Conservation (phyloP, 2,329 filamentous ascomycete species). For the Saccharata proteae region DNA sequence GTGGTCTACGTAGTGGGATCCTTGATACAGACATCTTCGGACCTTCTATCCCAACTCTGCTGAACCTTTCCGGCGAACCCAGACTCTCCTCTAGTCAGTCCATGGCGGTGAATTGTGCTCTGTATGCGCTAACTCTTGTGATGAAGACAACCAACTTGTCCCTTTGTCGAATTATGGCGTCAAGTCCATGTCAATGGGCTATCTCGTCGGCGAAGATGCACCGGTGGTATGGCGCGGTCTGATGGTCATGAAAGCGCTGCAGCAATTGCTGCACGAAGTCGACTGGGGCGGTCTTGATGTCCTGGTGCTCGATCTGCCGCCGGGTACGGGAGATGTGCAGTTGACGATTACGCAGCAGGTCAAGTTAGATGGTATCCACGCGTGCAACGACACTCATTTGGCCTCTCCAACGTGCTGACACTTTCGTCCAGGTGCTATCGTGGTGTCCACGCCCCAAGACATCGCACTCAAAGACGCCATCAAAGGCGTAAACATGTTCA, state of each 20-base stretch:
- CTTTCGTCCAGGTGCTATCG: constrained; percentile 50
- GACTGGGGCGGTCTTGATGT: constrained; percentile 86
- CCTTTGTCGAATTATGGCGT: constrained; percentile 90
- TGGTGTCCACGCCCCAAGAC: constrained; percentile 89
- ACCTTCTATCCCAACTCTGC: constrained; percentile 81
- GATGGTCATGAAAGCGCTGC: constrained; percentile 95
- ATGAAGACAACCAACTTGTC: constrained; percentile 62
- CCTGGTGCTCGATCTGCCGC: constrained; percentile 80
- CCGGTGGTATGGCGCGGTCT: constrained; percentile 91
- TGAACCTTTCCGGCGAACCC: constrained; percentile 71
- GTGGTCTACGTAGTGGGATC: constrained; percentile 72
- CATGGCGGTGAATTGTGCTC: neutral
- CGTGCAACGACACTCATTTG: neutral
- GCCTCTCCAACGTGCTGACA: neutral
- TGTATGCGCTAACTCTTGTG: neutral
- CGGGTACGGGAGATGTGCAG: constrained; percentile 91
- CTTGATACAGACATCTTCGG: constrained; percentile 96
- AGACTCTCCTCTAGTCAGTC: constrained; percentile 57
- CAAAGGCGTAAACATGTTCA: constrained; percentile 87
- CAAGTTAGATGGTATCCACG: constrained; percentile 58
- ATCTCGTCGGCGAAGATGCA: constrained; percentile 65
- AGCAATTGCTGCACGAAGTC: constrained; percentile 89
- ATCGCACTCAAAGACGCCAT: constrained; percentile 85
- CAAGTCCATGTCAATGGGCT: constrained; percentile 98
- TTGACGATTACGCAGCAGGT: constrained; percentile 95